Conservation (phyloP, 2,329 filamentous ascomycete genomes). For the Fusarium pseudograminearum region DNA sequence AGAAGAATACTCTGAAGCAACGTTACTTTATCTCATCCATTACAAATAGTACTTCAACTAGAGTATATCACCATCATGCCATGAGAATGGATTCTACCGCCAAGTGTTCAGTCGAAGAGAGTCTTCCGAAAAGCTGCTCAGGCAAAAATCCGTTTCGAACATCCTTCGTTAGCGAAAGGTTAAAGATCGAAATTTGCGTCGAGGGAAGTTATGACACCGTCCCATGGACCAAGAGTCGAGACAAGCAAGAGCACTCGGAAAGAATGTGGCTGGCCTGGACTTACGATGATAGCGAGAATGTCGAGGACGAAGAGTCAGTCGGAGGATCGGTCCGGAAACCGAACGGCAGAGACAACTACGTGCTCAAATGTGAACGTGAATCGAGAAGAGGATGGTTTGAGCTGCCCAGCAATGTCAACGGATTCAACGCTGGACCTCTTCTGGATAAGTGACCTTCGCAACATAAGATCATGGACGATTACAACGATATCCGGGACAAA, state of each 20-base stretch:
- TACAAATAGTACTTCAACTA: slow-evolving; percentile 7
- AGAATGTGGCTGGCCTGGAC: slow-evolving; percentile 11
- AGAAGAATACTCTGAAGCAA: neutral
- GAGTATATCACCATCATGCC: slow-evolving; percentile 14
- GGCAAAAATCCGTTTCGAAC: slow-evolving; percentile 1
- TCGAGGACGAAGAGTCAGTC: neutral
- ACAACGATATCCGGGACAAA: slow-evolving; percentile 2
- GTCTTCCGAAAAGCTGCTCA: neutral
- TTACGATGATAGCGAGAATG: neutral
- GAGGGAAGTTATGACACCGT: slow-evolving; percentile 11
- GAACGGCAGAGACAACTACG: neutral
- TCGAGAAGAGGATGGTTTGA: slow-evolving; percentile 36
- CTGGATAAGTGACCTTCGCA: slow-evolving; percentile 11
- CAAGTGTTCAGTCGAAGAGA: neutral
- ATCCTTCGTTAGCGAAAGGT: neutral
- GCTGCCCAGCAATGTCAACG: slow-evolving; percentile 21
- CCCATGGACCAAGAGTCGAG: slow-evolving; percentile 12
- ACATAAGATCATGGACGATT: neutral
- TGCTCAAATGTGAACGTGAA: slow-evolving; percentile 15
- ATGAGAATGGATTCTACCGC: slow-evolving; percentile 24
- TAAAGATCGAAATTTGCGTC: slow-evolving; percentile 3
- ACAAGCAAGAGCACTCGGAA: slow-evolving; percentile 27
- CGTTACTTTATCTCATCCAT: slow-evolving; percentile 20
- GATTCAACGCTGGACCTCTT: neutral
- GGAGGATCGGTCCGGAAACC: neutral